phyloP scores from a whole-genome alignment of 225 moss, liverwort and hornwort species.

The Asterella californica region DNA sequence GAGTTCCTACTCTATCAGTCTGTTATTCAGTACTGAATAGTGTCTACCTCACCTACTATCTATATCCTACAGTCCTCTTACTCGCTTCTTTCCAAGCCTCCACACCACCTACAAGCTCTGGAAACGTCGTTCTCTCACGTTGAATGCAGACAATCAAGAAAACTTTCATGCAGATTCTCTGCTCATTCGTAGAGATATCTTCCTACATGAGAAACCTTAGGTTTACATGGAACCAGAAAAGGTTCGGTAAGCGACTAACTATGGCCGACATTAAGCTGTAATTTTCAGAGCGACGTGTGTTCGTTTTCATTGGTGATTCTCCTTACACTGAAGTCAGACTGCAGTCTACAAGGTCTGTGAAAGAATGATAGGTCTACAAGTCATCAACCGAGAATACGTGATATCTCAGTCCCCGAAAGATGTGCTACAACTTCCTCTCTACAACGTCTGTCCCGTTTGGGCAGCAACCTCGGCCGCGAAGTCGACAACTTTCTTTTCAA shows the following conservation, averaged over 20 bases:
- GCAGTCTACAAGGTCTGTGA: conserved; percentile 17
- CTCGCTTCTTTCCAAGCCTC: not conserved
- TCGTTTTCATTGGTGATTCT: conserved; percentile 1
- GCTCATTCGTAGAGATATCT: not conserved
- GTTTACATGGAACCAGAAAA: conserved; percentile 3
- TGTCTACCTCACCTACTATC: not conserved
- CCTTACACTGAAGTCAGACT: conserved; percentile 7
- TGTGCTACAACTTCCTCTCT: conserved; percentile 2
- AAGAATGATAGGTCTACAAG: conserved; percentile 22
- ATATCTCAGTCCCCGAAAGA: conserved; percentile 15
- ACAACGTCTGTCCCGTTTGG: conserved; percentile 27
- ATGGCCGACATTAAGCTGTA: conserved; percentile 14
- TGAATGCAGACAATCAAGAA: not conserved
- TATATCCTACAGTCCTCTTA: conserved; percentile 1
- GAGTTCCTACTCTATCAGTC: not conserved
- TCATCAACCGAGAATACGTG: not conserved
- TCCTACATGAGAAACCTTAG: not conserved
- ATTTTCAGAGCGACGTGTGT: conserved; percentile 3
- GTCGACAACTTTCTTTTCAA: conserved; percentile 39
- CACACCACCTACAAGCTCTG: conserved; percentile 7
- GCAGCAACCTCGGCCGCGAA: conserved; percentile 46
- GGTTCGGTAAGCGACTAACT: conserved; percentile 19
- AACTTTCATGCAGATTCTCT: not conserved
- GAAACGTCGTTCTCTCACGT: not conserved
- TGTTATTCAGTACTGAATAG: conserved; percentile 1